Conservation (phyloP, 2,329 filamentous ascomycete genomes). For the Phaeosphaeriaceae sp. region DNA sequence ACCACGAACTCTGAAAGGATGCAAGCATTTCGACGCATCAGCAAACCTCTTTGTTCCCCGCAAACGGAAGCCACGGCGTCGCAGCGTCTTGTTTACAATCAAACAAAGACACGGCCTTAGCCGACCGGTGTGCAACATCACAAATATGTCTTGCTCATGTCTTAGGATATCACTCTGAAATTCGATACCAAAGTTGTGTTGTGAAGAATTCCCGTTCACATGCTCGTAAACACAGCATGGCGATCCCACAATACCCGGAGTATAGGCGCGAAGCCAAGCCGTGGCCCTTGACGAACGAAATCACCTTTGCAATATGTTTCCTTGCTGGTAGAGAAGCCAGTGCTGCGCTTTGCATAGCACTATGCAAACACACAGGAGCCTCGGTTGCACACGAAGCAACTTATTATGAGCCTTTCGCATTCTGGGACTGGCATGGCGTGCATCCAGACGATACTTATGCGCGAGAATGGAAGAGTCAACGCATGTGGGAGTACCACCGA, state of each 20-base stretch:
- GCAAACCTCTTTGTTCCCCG: background rate
- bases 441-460: constrained; percentile 7
- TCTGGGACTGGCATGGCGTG: constrained; percentile 33
- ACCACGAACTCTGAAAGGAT: background rate
- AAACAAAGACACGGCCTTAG: constrained; percentile 5
- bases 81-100: background rate
- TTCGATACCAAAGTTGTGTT: too few species aligned
- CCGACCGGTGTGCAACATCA: background rate
- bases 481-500: constrained; percentile 25
- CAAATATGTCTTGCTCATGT: background rate
- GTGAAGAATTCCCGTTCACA: too few species aligned
- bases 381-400: constrained; percentile 9
- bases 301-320: constrained; percentile 7
- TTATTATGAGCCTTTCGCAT: constrained; percentile 33
- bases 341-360: constrained; percentile 17
- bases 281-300: constrained; percentile 5
- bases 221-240: too few species aligned
- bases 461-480: constrained; percentile 13
- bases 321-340: constrained; percentile 22
- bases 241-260: background rate
- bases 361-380: background rate
- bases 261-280: background rate
- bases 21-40: background rate
- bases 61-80: constrained; percentile 4
- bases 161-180: background rate